Base-by-base conservation (phyloP, 192 early-diverging fungal genomes). In the Dispira simplex region DNA sequence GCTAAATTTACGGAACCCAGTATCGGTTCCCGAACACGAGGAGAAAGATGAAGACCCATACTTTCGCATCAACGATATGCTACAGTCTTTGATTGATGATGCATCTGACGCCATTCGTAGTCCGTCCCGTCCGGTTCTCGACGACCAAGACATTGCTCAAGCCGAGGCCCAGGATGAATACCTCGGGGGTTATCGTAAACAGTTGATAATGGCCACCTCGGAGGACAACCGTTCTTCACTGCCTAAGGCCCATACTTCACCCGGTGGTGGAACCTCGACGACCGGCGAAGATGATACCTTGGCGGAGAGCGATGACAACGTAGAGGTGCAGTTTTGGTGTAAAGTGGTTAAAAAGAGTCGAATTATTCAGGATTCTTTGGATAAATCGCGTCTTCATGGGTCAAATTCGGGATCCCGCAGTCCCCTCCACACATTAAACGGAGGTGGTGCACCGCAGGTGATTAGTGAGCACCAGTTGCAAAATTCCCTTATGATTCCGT, bases 311-410 rank as follows among this genome's bases (percentile, higher is more conserved):
- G 48, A 51, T 16, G 54, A 56, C 8, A 25, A 25, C 28, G 54
- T 56, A 21, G 54, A 56, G 28, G 54, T 56, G 25, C 54, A 56
- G 23, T 56, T 56, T 28, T 56, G 54, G 54, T 56, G 54, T 28
- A 56, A 56, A 25, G 54, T 56, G 0, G 54, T 56, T 28, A 56
- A 56, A 25, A 56, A 56, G 54, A 25, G 54, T 28, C 54, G 25
- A 13, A 28, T 56, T 28, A 14, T 56, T 25, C 54, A 56, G 25
- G 54, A 56, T 14, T 56, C 54, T 3, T 9, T 56, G 18, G 54
- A 26, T 1, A 14, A 56, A 56, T 25, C 28, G 18, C 54, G 54
- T 23, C 21, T 13, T 3, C 1, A 8, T 23, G 48, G 18, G 48
- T 51, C 48, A 23, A 23, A 4, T 16, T 16, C 48, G 21, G 21